Percentiles rank a stretch among this genome's conserved stretches.
phyloP scores from a whole-genome alignment of 352 stramenopile species.

The Pythium chondricola region DNA sequence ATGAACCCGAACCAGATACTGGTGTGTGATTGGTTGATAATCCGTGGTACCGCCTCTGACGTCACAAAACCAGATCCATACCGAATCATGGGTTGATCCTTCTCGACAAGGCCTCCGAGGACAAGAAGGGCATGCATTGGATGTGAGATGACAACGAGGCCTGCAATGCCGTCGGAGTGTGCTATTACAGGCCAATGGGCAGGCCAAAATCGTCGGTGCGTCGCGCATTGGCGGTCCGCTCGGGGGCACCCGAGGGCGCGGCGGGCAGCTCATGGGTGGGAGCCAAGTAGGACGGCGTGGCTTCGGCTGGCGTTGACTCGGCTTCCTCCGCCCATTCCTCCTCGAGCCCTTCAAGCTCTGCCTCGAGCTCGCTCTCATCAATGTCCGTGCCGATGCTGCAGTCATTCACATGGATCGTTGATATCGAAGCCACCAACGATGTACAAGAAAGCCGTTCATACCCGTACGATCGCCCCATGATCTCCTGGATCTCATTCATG shows the following conservation, averaged over 20 bases:
- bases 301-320: constrained; percentile 29
- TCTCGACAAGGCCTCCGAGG: no score
- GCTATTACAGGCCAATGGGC: constrained; percentile 37
- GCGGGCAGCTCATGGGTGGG: constrained; percentile 48
- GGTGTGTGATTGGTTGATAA: not conserved
- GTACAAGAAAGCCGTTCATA: constrained; percentile 13
- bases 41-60: not conserved
- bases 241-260: constrained; percentile 39
- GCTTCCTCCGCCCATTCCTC: constrained; percentile 90
- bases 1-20: not conserved
- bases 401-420: not conserved
- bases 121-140: no score
- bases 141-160: no score
- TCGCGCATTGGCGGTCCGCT: constrained; percentile 21
- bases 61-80: not conserved
- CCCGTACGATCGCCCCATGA: constrained; percentile 94
- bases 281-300: constrained; percentile 60
- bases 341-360: constrained; percentile 91
- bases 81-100: not conserved
- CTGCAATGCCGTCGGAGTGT: no score
- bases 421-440: not conserved
- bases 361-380: constrained; percentile 93
- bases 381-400: constrained; percentile 90
- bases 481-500: constrained; percentile 98
- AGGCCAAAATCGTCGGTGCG: constrained; percentile 73